These are phyloP conservation scores for Naganishia cerealis DNA, from an alignment of 1,284 basidiomycete genomes.

Conservation along the genomic window DNA sequence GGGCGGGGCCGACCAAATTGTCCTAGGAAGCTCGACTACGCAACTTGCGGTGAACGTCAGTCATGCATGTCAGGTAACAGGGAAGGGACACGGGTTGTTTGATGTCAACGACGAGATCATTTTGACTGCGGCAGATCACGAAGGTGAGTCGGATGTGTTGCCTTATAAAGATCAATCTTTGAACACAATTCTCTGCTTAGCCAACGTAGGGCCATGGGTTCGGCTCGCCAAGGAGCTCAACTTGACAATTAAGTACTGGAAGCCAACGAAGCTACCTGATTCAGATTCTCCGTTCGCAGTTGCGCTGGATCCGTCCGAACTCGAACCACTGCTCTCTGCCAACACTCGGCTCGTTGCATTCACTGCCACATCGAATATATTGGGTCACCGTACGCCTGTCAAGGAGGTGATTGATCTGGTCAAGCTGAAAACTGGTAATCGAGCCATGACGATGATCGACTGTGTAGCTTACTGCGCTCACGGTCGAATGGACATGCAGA, in stretches of 20 bases:
- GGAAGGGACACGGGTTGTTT: slow-evolving; percentile 2
- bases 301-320: slow-evolving; percentile 61
- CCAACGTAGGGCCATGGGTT: slow-evolving; percentile 76
- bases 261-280: slow-evolving; percentile 55
- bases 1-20: slow-evolving; percentile 62
- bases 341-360: slow-evolving; percentile 72
- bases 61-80: slow-evolving; percentile 26
- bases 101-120: slow-evolving; percentile 65
- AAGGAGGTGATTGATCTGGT: slow-evolving; percentile 62
- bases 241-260: slow-evolving; percentile 64
- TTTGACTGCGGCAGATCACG: slow-evolving; percentile 68
- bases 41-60: slow-evolving; percentile 62
- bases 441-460: slow-evolving; percentile 66
- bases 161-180: neutral
- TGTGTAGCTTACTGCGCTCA: slow-evolving; percentile 79
- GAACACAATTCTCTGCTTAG: slow-evolving; percentile 48
- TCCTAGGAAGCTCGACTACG: slow-evolving; percentile 68
- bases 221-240: slow-evolving; percentile 65
- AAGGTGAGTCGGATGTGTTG: slow-evolving; percentile 57
- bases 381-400: slow-evolving; percentile 67
- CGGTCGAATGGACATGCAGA: slow-evolving; percentile 65
- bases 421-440: slow-evolving; percentile 62
- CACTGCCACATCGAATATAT: slow-evolving; percentile 72
- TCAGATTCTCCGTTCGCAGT: slow-evolving; percentile 65
- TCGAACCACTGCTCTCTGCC: slow-evolving; percentile 63